Base-by-base conservation (phyloP, 371 early-diverging fungal species). In the Cokeromyces recurvatus region DNA sequence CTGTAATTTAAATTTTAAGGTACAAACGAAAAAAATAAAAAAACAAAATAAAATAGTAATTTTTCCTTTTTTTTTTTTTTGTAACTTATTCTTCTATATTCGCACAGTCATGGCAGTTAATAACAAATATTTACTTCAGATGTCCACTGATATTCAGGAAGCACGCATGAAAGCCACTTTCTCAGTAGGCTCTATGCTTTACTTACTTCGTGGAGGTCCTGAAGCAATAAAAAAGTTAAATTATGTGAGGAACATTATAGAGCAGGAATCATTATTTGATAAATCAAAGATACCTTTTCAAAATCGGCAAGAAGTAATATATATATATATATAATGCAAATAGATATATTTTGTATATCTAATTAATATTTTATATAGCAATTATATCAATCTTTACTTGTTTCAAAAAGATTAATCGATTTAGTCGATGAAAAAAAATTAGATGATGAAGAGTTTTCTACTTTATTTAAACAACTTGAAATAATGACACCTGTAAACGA, bases 81-180 rank as follows among this genome's bases (percentile, higher is more conserved):
- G n/a, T n/a, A n/a, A n/a, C n/a, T n/a, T n/a, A n/a, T n/a, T n/a
- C n/a, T n/a, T n/a, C n/a, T n/a, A n/a, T n/a, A n/a, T n/a, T n/a
- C n/a, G n/a, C n/a, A n/a, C n/a, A n/a, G n/a, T n/a, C n/a, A n/a
- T n/a, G n/a, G n/a, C n/a, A n/a, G n/a, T n/a, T n/a, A n/a, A 29
- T 29, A 11, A 8, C 11, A 29, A 29, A 29, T 5, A 5, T 29
- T 29, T 29, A 29, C 29, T 8, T 8, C 29, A 29, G 11, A 29
- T 29, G 29, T 29, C 29, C 8, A 11, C 29, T 29, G 82, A 81
- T 46, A 59, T 81, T 16, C 59, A 71, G 20, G 51, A 58, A 11
- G 79, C 79, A 15, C 63, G 82, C 25, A 54, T 62, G n/a, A 68
- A 68, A 40, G 51, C 79, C 12, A 46, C 64, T 0, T 78, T 78